Conservation (phyloP, 1,284 basidiomycete genomes). For the Apiotrichum domesticum region DNA sequence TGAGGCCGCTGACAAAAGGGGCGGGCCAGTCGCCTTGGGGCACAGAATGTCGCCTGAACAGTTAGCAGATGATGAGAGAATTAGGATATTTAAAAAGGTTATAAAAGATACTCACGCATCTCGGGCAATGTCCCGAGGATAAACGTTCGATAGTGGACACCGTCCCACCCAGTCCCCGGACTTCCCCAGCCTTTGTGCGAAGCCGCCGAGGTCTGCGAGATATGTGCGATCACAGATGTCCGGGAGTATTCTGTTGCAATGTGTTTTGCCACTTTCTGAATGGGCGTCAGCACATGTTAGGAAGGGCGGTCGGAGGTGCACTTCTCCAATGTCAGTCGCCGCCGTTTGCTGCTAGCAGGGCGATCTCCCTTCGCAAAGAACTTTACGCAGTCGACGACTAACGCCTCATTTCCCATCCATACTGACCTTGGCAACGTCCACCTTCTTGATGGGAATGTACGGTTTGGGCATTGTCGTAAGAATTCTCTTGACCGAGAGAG, state of each 20-base stretch:
- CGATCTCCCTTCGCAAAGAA: no score
- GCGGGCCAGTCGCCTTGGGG: constrained; percentile 43
- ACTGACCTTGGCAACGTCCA: constrained; percentile 67
- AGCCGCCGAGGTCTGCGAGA: constrained; percentile 65
- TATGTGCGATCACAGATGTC: constrained; percentile 66
- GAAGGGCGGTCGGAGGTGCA: no score
- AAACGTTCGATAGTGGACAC: constrained; percentile 36
- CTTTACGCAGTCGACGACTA: no score
- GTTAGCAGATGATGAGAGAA: background rate
- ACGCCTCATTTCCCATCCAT: no score
- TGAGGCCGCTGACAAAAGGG: constrained; percentile 56
- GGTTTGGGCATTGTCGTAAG: constrained; percentile 59
- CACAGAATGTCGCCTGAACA: constrained; percentile 7
- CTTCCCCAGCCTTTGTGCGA: constrained; percentile 74
- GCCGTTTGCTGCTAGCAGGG: no score
- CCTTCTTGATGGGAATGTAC: constrained; percentile 56
- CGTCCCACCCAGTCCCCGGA: constrained; percentile 49
- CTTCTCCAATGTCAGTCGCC: no score
- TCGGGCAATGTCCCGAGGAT: constrained; percentile 30
- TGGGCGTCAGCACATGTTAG: background rate
- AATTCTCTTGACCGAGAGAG: constrained; percentile 35
- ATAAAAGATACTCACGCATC: constrained; percentile 28
- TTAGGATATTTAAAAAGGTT: no score
- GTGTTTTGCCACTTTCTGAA: constrained; percentile 63
- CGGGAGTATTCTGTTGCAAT: constrained; percentile 72